Evolutionary conservation across 306 rosid genomes (phyloP).

Genomic region (Purshia tridentata): DNA sequence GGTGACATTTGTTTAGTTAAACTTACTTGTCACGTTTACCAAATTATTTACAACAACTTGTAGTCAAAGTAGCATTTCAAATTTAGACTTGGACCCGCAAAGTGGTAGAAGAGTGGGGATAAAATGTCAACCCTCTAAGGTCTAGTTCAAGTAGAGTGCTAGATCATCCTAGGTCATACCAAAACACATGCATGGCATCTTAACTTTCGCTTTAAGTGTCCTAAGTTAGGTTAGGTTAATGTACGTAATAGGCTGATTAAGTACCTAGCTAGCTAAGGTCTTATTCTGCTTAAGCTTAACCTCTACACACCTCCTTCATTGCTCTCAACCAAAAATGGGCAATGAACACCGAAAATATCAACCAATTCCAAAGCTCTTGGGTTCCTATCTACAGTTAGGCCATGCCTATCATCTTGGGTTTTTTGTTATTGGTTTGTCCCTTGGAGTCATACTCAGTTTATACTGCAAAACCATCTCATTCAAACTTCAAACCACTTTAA

Average conservation of each 20-base stretch:
- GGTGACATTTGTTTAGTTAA: background rate
- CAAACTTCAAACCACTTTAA: background rate
- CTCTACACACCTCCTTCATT: background rate
- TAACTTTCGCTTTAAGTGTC: constrained; percentile 23
- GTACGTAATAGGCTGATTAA: background rate
- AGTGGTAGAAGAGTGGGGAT: background rate
- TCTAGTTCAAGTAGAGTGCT: background rate
- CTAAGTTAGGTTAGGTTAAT: background rate
- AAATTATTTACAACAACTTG: background rate
- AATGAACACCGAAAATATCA: constrained; percentile 21
- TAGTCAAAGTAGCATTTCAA: background rate
- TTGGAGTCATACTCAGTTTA: constrained; percentile 40
- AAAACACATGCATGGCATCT: constrained; percentile 31
- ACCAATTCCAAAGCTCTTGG: constrained; percentile 18
- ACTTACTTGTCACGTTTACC: background rate
- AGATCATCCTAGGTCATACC: background rate
- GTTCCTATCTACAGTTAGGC: constrained; percentile 17
- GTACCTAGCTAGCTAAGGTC: background rate
- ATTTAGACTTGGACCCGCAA: background rate
- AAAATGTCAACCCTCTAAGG: background rate
- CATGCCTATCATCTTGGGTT: constrained; percentile 32
- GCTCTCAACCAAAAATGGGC: constrained; percentile 23
- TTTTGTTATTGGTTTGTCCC: constrained; percentile 44
- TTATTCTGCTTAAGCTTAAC: background rate
- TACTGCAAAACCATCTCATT: constrained; percentile 30